Conservation (phyloP, 805 yeast genomes). For the Candida cerambycidarum region DNA sequence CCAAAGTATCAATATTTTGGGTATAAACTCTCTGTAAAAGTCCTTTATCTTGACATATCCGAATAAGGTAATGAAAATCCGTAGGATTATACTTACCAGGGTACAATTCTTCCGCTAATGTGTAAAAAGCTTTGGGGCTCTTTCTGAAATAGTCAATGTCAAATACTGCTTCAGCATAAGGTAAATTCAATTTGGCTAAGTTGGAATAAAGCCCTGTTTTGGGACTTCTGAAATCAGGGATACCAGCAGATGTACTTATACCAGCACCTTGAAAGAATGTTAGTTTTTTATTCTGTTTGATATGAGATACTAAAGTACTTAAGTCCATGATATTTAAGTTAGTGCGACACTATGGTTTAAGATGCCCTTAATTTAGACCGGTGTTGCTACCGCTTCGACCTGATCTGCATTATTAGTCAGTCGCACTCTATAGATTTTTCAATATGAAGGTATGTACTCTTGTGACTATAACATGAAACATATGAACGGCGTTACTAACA, state of each 20-base stretch:
- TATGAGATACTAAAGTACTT: conserved; percentile 30
- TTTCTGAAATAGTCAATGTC: conserved; percentile 79
- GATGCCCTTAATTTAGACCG: too few species aligned
- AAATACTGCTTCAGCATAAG: conserved; percentile 94
- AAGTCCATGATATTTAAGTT: too few species aligned
- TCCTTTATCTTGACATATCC: conserved; percentile 62
- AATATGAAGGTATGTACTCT: conserved; percentile 16
- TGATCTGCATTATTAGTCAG: too few species aligned
- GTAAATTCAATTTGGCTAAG: conserved; percentile 67
- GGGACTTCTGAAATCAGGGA: conserved; percentile 93
- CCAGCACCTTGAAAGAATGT: conserved; percentile 90
- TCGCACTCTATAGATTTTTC: not conserved
- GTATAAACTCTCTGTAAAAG: conserved; percentile 73
- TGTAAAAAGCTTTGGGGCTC: conserved; percentile 81
- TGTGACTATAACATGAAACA: not conserved
- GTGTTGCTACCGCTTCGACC: too few species aligned
- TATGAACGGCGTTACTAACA: too few species aligned
- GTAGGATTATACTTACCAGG: conserved; percentile 90
- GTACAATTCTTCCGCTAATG: conserved; percentile 77
- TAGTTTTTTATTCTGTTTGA: conserved; percentile 42
- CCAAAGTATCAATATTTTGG: conserved; percentile 92
- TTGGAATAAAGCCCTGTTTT: conserved; percentile 86
- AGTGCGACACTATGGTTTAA: too few species aligned
- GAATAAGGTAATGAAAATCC: conserved; percentile 72
- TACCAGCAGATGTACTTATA: conserved; percentile 88